These are phyloP conservation scores for Auriscalpium orientale DNA, from an alignment of 768 basidiomycete genomes.

Conservation along the genomic window DNA sequence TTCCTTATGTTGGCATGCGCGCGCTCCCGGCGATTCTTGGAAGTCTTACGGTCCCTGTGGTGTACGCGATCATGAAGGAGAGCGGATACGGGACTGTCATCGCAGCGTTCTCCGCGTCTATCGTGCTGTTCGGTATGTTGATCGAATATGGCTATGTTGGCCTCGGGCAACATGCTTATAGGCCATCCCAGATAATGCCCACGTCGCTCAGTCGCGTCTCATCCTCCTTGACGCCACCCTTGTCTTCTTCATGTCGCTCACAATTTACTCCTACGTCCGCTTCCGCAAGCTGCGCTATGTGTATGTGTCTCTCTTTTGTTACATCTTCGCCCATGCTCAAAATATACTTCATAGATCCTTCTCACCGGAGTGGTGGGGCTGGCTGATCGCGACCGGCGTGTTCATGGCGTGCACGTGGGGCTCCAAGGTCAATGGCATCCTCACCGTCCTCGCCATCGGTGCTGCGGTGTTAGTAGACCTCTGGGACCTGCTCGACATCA, in stretches of 20 bases:
- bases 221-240: constrained; percentile 92
- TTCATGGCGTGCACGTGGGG: constrained; percentile 96
- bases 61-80: constrained; percentile 97
- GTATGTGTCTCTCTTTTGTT: constrained; percentile 32
- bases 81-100: constrained; percentile 90
- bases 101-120: constrained; percentile 78
- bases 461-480: constrained; percentile 88
- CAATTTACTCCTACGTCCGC: constrained; percentile 87
- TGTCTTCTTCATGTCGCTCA: constrained; percentile 92
- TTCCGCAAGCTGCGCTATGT: constrained; percentile 92
- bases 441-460: constrained; percentile 86
- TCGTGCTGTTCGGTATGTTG: constrained; percentile 81
- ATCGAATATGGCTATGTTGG: constrained; percentile 3
- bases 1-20: constrained; percentile 92
- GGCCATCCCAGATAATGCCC: constrained; percentile 72
- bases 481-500: constrained; percentile 88
- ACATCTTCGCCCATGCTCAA: not conserved
- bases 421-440: constrained; percentile 94
- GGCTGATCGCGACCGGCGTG: constrained; percentile 83
- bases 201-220: constrained; percentile 91
- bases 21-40: constrained; percentile 88
- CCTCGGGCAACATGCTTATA: not conserved
- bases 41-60: constrained; percentile 81
- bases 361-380: constrained; percentile 86
- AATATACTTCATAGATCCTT: constrained; percentile 57